These are phyloP conservation scores for Tagetes erecta DNA, from an alignment of 129 eudicot genomes.

Conservation along the genomic window DNA sequence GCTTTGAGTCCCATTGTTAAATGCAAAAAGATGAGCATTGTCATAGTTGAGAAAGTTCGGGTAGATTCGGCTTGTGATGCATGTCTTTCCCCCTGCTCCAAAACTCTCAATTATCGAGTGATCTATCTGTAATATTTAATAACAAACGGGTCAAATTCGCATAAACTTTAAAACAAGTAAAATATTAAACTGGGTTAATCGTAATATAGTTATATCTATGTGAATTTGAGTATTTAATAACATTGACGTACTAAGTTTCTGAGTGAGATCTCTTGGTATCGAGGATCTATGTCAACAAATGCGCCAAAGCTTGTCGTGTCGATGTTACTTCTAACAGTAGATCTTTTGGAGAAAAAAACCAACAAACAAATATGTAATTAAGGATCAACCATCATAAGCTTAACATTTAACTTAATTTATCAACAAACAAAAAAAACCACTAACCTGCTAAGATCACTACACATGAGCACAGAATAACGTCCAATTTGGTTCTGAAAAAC, in stretches of 20 bases:
- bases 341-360: slow-evolving; percentile 31
- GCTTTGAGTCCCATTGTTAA: slow-evolving; percentile 47
- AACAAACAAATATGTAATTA: background rate
- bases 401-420: background rate
- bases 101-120: slow-evolving; percentile 64
- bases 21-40: slow-evolving; percentile 46
- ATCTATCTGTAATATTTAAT: slow-evolving; percentile 44
- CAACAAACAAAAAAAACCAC: background rate
- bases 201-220: background rate
- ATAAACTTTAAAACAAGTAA: background rate
- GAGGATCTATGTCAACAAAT: slow-evolving; percentile 57
- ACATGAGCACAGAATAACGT: slow-evolving; percentile 55
- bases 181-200: too few species aligned
- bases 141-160: slow-evolving; percentile 5
- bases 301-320: slow-evolving; percentile 55
- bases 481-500: slow-evolving; percentile 37
- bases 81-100: slow-evolving; percentile 56
- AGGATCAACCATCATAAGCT: background rate
- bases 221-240: background rate
- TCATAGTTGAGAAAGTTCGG: slow-evolving; percentile 38
- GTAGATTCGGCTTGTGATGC: slow-evolving; percentile 52
- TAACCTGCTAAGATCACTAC: slow-evolving; percentile 64
- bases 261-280: slow-evolving; percentile 38
- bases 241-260: slow-evolving; percentile 54
- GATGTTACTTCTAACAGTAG: slow-evolving; percentile 41